A percentile compares a stretch with the other conserved stretches of the same genome.
Conservation (phyloP, 2,329 filamentous ascomycete genomes). For the Corinectria fuckeliana region DNA sequence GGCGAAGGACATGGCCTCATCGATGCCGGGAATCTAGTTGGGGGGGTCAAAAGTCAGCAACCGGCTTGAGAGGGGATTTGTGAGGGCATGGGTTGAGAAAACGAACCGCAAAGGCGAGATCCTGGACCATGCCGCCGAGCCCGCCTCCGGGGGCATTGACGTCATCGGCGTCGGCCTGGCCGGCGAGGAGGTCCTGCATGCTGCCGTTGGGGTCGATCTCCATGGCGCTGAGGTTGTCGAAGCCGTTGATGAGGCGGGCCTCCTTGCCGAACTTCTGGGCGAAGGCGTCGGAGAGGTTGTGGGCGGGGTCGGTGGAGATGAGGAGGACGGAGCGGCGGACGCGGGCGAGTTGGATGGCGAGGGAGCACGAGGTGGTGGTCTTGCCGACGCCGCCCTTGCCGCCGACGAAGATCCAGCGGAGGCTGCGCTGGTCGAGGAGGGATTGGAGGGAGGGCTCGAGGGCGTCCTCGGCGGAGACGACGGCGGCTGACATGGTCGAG, state of each 20-base stretch:
- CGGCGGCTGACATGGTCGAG: constrained; percentile 48
- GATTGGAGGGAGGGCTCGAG: constrained; percentile 94
- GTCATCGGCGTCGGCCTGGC: constrained; percentile 71
- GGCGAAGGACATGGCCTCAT: constrained; percentile 99
- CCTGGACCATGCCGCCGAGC: constrained; percentile 97
- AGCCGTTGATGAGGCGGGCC: constrained; percentile 88
- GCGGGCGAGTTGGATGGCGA: constrained; percentile 96
- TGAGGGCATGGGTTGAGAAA: background rate
- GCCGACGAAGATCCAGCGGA: constrained; percentile 99
- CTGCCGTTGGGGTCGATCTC: constrained; percentile 98
- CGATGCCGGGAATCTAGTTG: constrained; percentile 97
- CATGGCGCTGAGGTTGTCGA: constrained; percentile 95
- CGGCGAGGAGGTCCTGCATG: constrained; percentile 91
- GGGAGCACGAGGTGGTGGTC: constrained; percentile 98
- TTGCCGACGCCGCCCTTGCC: constrained; percentile 99
- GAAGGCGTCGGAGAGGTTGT: constrained; percentile 98
- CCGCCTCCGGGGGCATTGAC: constrained; percentile 72
- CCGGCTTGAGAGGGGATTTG: background rate
- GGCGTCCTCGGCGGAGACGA: constrained; percentile 65
- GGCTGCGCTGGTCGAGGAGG: constrained; percentile 91
- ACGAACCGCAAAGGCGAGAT: constrained; percentile 90
- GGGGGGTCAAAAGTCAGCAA: background rate
- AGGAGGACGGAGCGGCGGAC: constrained; percentile 94
- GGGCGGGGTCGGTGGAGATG: constrained; percentile 97
- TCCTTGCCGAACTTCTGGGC: constrained; percentile 99